Percentiles rank a stretch among this genome's conserved stretches.
These are phyloP conservation scores for Platanthera zijinensis DNA, from an alignment of 106 monocot species.

Conservation along the genomic window DNA sequence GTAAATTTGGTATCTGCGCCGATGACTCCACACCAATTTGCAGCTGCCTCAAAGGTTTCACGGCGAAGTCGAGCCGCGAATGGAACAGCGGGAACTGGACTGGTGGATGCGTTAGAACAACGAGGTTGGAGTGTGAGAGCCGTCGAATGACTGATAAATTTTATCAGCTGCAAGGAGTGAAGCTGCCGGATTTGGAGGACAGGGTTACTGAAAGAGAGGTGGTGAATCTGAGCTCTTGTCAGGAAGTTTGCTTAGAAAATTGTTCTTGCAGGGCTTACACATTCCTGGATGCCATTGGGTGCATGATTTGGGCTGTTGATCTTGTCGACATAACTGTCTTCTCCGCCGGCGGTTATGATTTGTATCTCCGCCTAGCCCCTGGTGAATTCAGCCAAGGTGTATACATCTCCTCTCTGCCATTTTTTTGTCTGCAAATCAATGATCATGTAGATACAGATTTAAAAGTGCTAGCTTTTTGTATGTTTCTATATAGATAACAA, in stretches of 20 bases:
- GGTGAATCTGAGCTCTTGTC: conserved; percentile 1
- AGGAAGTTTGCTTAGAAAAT: conserved; percentile 8
- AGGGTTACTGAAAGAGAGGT: neutral
- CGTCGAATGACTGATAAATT: conserved; percentile 7
- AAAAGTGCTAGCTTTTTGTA: conserved; percentile 1
- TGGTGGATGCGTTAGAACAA: conserved; percentile 20
- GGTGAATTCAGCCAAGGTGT: conserved; percentile 14
- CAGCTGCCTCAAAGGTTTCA: conserved; percentile 19
- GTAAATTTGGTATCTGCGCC: conserved; percentile 7
- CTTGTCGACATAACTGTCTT: conserved; percentile 17
- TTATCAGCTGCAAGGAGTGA: conserved; percentile 14
- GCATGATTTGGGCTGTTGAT: conserved; percentile 23
- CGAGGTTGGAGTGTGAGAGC: conserved; percentile 14
- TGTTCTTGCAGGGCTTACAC: conserved; percentile 27
- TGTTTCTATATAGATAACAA: neutral
- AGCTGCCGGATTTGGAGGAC: conserved; percentile 25
- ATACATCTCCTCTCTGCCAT: neutral
- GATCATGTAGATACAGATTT: neutral
- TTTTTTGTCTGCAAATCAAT: neutral
- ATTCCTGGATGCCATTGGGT: conserved; percentile 14
- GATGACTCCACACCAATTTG: neutral
- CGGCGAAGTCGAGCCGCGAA: conserved; percentile 2
- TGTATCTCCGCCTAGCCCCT: conserved; percentile 22
- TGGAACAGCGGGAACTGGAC: conserved; percentile 24
- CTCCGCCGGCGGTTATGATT: conserved; percentile 11